Conservation (phyloP, 495 filamentous ascomycete species). For the Penicillium angulare region DNA sequence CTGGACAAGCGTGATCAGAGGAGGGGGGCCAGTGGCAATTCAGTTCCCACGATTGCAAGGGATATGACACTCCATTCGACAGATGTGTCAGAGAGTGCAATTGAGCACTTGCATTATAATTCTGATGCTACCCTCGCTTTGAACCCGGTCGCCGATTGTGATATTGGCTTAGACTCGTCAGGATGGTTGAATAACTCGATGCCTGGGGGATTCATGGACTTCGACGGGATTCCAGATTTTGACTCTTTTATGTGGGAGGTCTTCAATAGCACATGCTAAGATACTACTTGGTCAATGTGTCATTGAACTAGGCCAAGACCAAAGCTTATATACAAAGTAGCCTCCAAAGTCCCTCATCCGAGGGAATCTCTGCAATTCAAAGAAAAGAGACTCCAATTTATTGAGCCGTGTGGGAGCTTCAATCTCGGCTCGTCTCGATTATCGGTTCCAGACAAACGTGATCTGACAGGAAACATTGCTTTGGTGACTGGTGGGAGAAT, state of each 20-base stretch:
- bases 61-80: background rate
- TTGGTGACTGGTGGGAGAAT: too few relatives aligned
- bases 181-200: slow-evolving; percentile 30
- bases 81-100: background rate
- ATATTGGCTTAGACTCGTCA: slow-evolving; percentile 11
- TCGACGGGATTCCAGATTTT: slow-evolving; percentile 32
- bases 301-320: too few relatives aligned
- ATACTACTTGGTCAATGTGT: background rate
- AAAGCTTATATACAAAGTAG: too few relatives aligned
- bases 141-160: slow-evolving; percentile 11
- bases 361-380: too few relatives aligned
- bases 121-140: slow-evolving; percentile 7
- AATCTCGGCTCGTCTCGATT: too few relatives aligned
- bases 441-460: too few relatives aligned
- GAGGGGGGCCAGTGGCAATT: background rate
- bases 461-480: too few relatives aligned
- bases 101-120: slow-evolving; percentile 8
- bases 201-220: slow-evolving; percentile 28
- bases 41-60: background rate
- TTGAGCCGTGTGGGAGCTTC: too few relatives aligned
- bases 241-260: slow-evolving; percentile 37
- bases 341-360: too few relatives aligned
- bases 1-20: slow-evolving; percentile 5
- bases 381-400: too few relatives aligned
- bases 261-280: slow-evolving; percentile 21